Base-by-base conservation (phyloP, 2,329 filamentous ascomycete genomes). In the Alternaria rosae region DNA sequence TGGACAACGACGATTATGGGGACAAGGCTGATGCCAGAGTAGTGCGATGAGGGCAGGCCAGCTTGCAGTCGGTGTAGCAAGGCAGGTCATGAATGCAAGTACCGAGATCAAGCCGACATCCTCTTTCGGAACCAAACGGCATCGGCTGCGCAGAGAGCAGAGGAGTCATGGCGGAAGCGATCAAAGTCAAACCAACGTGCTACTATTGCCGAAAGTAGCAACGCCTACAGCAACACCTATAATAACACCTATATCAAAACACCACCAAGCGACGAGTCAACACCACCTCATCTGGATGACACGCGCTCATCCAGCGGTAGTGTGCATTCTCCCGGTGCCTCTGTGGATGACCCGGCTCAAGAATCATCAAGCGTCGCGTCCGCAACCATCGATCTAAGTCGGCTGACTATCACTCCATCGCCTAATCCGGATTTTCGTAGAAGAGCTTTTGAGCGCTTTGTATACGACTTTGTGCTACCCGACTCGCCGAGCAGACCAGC, bases 31-130 rank as follows among this genome's bases (percentile, higher is more conserved):
- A 56, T 35, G 38, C 21, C 30, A 35, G 12, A 32, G 26, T 52
- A 78, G 76, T 78, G 75, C 53, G 76, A 78, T 45, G 75, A 78
- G 64, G 61, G 61, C 4, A 78, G 72, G 45, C 76, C 76, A 12
- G 54, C 48, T 3, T 78, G 76, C 54, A 67, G 61, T 48, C 70
- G 76, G 12, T 78, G 76, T 61, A 67, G 20, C 60, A 77, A 73
- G 57, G 59, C 70, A 3, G 55, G 61, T 12, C 64, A 71, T 50
- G 67, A 76, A 6, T 78, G 76, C 71, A 72, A 61, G 23, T 78
- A 78, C 57, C 68, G 76, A 38, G 74, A 78, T 44, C 72, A 73
- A 53, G 68, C 62, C 44, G 74, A 77, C 41, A 65, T 78, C 5
- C 57, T 77, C 9, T 78, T 78, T 41, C 72, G 75, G 5, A 77